Evolutionary conservation across 2,329 filamentous ascomycete species (phyloP).

Genomic region (Endoconidiophora polonica): DNA sequence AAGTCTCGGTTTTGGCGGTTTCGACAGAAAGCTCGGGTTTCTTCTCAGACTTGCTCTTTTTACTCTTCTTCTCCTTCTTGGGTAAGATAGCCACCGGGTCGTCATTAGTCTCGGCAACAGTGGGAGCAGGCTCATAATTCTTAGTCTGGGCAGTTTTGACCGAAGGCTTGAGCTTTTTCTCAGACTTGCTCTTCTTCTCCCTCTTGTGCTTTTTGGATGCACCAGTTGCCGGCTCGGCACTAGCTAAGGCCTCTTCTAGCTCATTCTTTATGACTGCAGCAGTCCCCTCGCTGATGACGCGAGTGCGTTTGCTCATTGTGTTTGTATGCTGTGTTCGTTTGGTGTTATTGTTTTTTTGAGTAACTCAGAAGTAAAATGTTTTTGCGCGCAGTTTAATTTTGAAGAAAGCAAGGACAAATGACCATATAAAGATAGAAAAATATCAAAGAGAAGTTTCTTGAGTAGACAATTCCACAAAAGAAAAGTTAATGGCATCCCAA

Average conservation of each 20-base stretch:
- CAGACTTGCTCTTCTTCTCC: conserved; percentile 4
- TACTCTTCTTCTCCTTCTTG: not conserved
- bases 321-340: not conserved
- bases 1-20: not conserved
- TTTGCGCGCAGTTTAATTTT: not conserved
- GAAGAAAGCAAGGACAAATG: too few relatives aligned
- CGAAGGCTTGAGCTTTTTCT: conserved; percentile 1
- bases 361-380: not conserved
- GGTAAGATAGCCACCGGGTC: not conserved
- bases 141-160: not conserved
- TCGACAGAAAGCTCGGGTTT: not conserved
- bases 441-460: too few relatives aligned
- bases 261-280: conserved; percentile 3
- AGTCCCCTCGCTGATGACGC: conserved; percentile 5
- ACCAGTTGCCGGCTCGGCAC: not conserved
- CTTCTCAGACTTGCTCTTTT: conserved; percentile 5
- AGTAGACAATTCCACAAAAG: too few relatives aligned
- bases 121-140: not conserved
- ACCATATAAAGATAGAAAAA: not conserved
- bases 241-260: conserved; percentile 1
- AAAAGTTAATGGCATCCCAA: too few relatives aligned
- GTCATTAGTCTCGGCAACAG: not conserved
- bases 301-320: conserved; percentile 10
- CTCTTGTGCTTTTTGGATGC: not conserved
- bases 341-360: not conserved